Conservation (phyloP, 2,329 filamentous ascomycete species). For the Verticillium longisporum region DNA sequence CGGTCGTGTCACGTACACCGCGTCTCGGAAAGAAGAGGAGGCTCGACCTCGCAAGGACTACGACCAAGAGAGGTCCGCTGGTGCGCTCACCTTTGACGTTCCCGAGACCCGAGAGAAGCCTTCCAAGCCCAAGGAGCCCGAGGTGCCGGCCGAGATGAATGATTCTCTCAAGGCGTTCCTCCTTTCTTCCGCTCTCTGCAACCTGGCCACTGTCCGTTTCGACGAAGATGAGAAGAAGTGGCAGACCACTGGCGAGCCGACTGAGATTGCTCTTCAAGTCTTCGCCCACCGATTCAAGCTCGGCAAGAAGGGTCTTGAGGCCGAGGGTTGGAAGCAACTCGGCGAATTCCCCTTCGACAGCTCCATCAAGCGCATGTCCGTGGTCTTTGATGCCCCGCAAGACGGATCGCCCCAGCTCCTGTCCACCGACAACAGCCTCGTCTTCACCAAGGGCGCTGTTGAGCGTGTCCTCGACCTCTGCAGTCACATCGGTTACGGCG, state of each 20-base stretch:
- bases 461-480: slow-evolving; percentile 55
- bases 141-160: slow-evolving; percentile 35
- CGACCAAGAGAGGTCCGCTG: slow-evolving; percentile 52
- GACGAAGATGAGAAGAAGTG: slow-evolving; percentile 50
- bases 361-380: slow-evolving; percentile 72
- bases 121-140: slow-evolving; percentile 23
- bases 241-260: slow-evolving; percentile 64
- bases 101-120: slow-evolving; percentile 46
- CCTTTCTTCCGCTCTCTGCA: slow-evolving; percentile 56
- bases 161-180: slow-evolving; percentile 45
- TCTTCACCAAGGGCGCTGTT: slow-evolving; percentile 58
- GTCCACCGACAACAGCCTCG: slow-evolving; percentile 33
- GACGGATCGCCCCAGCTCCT: slow-evolving; percentile 1
- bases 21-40: slow-evolving; percentile 27
- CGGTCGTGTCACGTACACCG: slow-evolving; percentile 43
- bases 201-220: slow-evolving; percentile 52
- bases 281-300: slow-evolving; percentile 62
- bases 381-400: slow-evolving; percentile 53
- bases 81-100: slow-evolving; percentile 55
- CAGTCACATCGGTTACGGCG: slow-evolving; percentile 35
- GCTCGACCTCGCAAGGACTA: slow-evolving; percentile 40
- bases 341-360: slow-evolving; percentile 74
- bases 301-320: slow-evolving; percentile 46
- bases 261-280: slow-evolving; percentile 71
- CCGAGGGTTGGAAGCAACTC: slow-evolving; percentile 51